phyloP scores from a whole-genome alignment of 768 basidiomycete genomes.

The Pleurotus tuber-regium region DNA sequence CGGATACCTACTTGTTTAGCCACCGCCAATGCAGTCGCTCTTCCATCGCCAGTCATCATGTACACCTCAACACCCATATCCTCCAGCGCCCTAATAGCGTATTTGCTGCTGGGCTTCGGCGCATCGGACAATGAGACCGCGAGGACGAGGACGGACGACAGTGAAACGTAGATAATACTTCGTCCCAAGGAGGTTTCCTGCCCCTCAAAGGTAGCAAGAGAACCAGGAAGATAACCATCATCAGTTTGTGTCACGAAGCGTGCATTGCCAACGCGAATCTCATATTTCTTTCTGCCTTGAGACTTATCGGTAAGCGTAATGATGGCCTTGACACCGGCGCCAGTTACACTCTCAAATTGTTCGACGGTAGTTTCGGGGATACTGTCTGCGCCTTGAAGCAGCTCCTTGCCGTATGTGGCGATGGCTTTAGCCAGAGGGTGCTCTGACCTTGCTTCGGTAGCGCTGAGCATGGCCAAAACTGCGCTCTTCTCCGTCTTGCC shows the following conservation, averaged over 20 bases:
- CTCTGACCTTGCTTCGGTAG: constrained; percentile 89
- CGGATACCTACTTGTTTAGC: constrained; percentile 89
- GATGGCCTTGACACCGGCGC: constrained; percentile 80
- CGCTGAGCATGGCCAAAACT: constrained; percentile 78
- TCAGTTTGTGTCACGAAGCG: constrained; percentile 63
- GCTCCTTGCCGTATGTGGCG: constrained; percentile 73
- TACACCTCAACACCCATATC: constrained; percentile 90
- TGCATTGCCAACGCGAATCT: constrained; percentile 71
- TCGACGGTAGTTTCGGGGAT: constrained; percentile 55
- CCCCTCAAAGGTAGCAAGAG: constrained; percentile 62
- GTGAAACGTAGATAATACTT: constrained; percentile 85
- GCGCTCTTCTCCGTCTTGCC: constrained; percentile 56
- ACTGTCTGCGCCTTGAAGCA: constrained; percentile 35
- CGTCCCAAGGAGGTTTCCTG: constrained; percentile 72
- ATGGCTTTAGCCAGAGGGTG: constrained; percentile 96
- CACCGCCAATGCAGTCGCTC: constrained; percentile 81
- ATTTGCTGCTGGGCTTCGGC: constrained; percentile 80
- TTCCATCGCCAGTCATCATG: constrained; percentile 94
- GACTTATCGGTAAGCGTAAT: constrained; percentile 47
- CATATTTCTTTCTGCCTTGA: constrained; percentile 47
- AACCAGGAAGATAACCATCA: constrained; percentile 48
- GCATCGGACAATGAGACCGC: constrained; percentile 85
- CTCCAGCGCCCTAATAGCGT: constrained; percentile 78
- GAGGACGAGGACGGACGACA: constrained; percentile 62
- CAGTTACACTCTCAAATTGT: constrained; percentile 85